Evolutionary conservation across 2,329 filamentous ascomycete species (phyloP), one percentile per base, ranked within the genome.

Genomic region (Exophiala sp.): DNA sequence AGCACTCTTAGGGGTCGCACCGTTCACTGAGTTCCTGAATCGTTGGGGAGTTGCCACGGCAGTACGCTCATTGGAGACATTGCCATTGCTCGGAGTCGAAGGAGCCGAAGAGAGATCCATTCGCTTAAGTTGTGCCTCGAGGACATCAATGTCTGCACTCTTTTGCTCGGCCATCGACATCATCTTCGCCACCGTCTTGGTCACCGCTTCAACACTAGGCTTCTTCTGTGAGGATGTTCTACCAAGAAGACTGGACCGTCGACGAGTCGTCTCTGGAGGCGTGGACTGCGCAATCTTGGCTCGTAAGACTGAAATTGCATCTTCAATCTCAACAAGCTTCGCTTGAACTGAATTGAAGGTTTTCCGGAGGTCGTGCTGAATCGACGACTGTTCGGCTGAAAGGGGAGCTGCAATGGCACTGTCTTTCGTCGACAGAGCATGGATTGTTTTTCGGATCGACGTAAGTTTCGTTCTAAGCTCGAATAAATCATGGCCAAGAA

Each of bases 121-220:
- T 64, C 82, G 87, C 52, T 85, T 82, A 71, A 98, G 81, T 65
- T 95, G 87, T 41, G 83, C 80, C 69, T 97, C 93, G 24, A 97
- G 76, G 5, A 95, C 81, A 65, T 95, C 88, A 45, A 98, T 82
- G 61, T 97, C 91, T 50, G 85, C 87, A 64, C 86, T 93, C 65
- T 88, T 86, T 70, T 88, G 88, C 73, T 97, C 88, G 0, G 86
- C 86, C 84, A 96, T 91, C 52, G 75, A 79, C 27, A 90, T 96
- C 85, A 98, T 90, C 64, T 93, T 95, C 50, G 76, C 75, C 58
- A 98, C 95, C 1, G 93, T 98, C 52, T 86, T 87, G 59, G 90
- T 84, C 16, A 98, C 87, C 0, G 88, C 88, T 61, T 96, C 93
- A 8, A 96, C 87, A 0, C 90, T 96, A 0, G 93, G 93, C 3